These are phyloP conservation scores for Sutorius australiensis DNA, from an alignment of 768 basidiomycete genomes.

Conservation along the genomic window DNA sequence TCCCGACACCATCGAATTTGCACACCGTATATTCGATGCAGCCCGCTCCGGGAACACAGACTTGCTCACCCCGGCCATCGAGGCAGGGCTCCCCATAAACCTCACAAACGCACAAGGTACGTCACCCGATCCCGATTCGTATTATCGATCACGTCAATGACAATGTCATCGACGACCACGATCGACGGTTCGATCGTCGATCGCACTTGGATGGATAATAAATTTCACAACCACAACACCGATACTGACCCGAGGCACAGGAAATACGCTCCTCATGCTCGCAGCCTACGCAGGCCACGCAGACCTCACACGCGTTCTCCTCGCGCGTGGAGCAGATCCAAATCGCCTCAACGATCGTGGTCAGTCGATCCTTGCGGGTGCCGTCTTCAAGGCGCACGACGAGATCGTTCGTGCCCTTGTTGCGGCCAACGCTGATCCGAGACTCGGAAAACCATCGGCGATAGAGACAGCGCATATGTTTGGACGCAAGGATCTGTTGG, in stretches of 20 bases:
- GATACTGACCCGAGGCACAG: slow-evolving; percentile 29
- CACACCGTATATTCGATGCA: slow-evolving; percentile 71
- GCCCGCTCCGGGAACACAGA: slow-evolving; percentile 56
- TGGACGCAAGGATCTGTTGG: slow-evolving; percentile 51
- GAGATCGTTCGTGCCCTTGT: slow-evolving; percentile 58
- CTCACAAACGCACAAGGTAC: slow-evolving; percentile 69
- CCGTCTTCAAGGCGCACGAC: slow-evolving; percentile 69
- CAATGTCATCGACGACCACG: no score
- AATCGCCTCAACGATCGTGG: slow-evolving; percentile 67
- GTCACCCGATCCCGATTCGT: neutral
- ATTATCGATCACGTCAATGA: no score
- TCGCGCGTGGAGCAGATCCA: slow-evolving; percentile 58
- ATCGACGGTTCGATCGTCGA: no score
- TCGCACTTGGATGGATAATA: no score
- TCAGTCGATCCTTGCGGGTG: slow-evolving; percentile 73
- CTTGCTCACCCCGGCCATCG: slow-evolving; percentile 55
- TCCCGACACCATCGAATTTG: slow-evolving; percentile 43
- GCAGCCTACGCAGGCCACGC: slow-evolving; percentile 69
- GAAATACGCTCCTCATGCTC: slow-evolving; percentile 78
- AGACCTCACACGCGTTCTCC: slow-evolving; percentile 48
- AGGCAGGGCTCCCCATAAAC: slow-evolving; percentile 67
- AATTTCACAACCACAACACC: no score
- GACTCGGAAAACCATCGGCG: slow-evolving; percentile 62
- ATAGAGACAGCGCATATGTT: slow-evolving; percentile 71
- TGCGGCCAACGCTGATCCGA: slow-evolving; percentile 55